phyloP scores from a whole-genome alignment of 2,329 filamentous ascomycete genomes.

The Diaporthe aspalathi region DNA sequence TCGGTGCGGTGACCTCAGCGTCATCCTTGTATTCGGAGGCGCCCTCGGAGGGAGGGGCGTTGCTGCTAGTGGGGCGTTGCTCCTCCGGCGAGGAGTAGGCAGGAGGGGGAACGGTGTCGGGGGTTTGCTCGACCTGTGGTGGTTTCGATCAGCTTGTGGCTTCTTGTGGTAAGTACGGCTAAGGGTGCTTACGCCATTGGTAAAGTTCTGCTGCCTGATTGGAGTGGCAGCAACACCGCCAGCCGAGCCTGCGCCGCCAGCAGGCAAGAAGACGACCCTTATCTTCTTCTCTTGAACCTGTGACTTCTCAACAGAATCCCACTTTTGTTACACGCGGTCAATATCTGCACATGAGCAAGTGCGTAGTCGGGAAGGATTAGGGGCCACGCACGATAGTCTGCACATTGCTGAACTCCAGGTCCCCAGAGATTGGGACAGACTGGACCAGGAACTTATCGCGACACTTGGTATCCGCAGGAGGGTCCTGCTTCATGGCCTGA shows the following conservation, averaged over 20 bases:
- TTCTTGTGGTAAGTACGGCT: neutral
- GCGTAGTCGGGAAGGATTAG: no score
- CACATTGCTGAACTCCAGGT: constrained; percentile 86
- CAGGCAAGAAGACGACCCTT: constrained; percentile 83
- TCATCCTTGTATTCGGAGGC: constrained; percentile 41
- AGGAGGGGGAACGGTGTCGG: constrained; percentile 46
- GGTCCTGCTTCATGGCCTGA: constrained; percentile 98
- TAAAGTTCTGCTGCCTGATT: constrained; percentile 41
- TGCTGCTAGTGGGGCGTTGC: constrained; percentile 42
- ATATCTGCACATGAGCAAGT: constrained; percentile 34
- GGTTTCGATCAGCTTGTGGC: constrained; percentile 19
- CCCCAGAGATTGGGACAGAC: constrained; percentile 83
- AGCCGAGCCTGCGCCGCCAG: constrained; percentile 62
- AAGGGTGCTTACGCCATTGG: constrained; percentile 46
- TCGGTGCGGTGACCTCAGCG: constrained; percentile 39
- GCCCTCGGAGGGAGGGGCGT: constrained; percentile 37
- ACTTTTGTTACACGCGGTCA: constrained; percentile 63
- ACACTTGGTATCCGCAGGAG: constrained; percentile 86
- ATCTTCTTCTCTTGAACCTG: constrained; percentile 95
- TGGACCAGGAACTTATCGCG: constrained; percentile 98
- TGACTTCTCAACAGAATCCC: constrained; percentile 81
- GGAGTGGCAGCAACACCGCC: constrained; percentile 45
- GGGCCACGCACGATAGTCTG: constrained; percentile 77
- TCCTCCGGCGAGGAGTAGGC: constrained; percentile 49
- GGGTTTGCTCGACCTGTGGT: constrained; percentile 48